Conservation (phyloP, 2,329 filamentous ascomycete species). For the Arthrobotrys pseudoclavata region DNA sequence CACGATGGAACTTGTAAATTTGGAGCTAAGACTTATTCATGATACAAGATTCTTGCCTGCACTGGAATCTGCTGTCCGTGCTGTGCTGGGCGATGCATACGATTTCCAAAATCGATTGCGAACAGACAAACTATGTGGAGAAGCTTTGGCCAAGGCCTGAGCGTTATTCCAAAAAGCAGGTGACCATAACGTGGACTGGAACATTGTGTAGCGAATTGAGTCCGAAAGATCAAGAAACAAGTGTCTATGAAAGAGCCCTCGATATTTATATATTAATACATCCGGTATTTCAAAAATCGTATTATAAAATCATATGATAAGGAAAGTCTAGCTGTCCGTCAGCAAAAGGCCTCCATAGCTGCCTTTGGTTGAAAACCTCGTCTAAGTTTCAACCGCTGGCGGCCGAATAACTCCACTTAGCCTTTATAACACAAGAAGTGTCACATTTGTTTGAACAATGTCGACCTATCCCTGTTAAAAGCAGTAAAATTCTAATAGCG, state of each 20-base stretch:
- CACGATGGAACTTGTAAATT: conserved; percentile 56
- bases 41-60: conserved; percentile 28
- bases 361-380: background rate
- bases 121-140: conserved; percentile 21
- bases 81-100: conserved; percentile 36
- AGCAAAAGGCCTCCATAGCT: background rate
- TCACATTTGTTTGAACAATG: conserved; percentile 45
- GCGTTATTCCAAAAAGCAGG: conserved; percentile 35
- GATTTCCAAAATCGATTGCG: conserved; percentile 25
- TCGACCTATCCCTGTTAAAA: conserved; percentile 31
- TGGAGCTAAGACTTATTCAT: conserved; percentile 19
- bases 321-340: background rate
- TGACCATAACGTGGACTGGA: conserved; percentile 32
- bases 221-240: background rate
- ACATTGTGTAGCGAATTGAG: background rate
- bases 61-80: conserved; percentile 37
- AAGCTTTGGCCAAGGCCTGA: conserved; percentile 54
- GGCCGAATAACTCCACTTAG: conserved; percentile 35
- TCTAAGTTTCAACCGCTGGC: conserved; percentile 9
- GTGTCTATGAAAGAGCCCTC: background rate
- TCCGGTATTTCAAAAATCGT: background rate
- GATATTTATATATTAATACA: background rate
- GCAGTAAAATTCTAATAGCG: conserved; percentile 12
- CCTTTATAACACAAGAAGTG: conserved; percentile 50
- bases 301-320: background rate